Evolutionary conservation across 2,329 filamentous ascomycete genomes (phyloP).

Genomic region (Geosmithia morbida): DNA sequence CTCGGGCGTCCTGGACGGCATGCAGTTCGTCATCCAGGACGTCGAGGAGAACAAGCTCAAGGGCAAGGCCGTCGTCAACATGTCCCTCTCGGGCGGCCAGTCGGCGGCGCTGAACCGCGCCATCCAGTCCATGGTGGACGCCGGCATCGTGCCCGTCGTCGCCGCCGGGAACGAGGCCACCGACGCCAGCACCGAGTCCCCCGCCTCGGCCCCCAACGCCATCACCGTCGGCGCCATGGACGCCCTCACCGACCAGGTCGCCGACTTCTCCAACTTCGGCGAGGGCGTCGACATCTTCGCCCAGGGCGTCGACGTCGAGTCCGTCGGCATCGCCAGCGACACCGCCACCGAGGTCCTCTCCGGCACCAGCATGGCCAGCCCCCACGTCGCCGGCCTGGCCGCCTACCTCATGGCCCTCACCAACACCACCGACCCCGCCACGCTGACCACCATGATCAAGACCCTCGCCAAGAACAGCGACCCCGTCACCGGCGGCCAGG

Average conservation of each 20-base stretch:
- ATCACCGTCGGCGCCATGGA: slow-evolving; percentile 48
- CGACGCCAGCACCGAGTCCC: slow-evolving; percentile 34
- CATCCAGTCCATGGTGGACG: slow-evolving; percentile 30
- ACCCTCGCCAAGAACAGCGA: slow-evolving; percentile 32
- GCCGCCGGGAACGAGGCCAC: slow-evolving; percentile 44
- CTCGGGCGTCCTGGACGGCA: slow-evolving; percentile 37
- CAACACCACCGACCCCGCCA: slow-evolving; percentile 21
- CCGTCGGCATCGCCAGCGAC: slow-evolving; percentile 34
- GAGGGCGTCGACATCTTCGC: slow-evolving; percentile 36
- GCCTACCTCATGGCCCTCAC: slow-evolving; percentile 52
- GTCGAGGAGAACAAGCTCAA: slow-evolving; percentile 21
- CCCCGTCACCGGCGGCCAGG: slow-evolving; percentile 26
- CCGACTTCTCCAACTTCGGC: slow-evolving; percentile 46
- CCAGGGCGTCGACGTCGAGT: slow-evolving; percentile 38
- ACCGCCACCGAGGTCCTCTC: slow-evolving; percentile 29
- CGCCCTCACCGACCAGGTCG: slow-evolving; percentile 29
- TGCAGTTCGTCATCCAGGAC: slow-evolving; percentile 39
- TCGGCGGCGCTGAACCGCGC: slow-evolving; percentile 40
- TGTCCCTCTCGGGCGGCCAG: slow-evolving; percentile 40
- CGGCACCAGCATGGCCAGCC: slow-evolving; percentile 51
- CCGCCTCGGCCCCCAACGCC: slow-evolving; percentile 38
- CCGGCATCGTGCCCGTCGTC: slow-evolving; percentile 42
- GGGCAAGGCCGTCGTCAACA: slow-evolving; percentile 48
- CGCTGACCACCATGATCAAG: slow-evolving; percentile 33
- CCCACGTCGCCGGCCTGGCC: slow-evolving; percentile 52